phyloP scores from a whole-genome alignment of 352 stramenopile genomes.

The Plasmopara muralis region DNA sequence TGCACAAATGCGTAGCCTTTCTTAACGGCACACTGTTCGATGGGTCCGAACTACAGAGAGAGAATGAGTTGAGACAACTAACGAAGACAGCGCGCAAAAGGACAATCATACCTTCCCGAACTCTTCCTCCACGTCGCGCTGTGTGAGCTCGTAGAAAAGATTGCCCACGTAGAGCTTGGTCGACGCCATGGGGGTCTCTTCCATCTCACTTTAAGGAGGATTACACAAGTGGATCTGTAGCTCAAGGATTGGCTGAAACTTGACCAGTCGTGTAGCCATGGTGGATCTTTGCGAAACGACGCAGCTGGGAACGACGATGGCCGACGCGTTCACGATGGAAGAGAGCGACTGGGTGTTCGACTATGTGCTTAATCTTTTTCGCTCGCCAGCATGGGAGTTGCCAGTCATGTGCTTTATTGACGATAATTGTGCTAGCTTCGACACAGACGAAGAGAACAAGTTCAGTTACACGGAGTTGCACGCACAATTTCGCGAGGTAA shows the following conservation, averaged over 20 bases:
- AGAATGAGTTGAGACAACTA: background rate
- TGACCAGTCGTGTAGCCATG: conserved; percentile 16
- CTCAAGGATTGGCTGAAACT: conserved; percentile 4
- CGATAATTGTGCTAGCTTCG: no score
- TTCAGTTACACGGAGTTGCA: conserved; percentile 9
- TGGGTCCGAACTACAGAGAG: conserved; percentile 37
- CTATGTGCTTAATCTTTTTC: no score
- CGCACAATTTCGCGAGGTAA: conserved; percentile 69
- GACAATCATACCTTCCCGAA: conserved; percentile 31
- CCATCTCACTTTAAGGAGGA: conserved; percentile 5
- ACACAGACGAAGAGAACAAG: no score
- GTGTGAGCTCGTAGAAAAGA: conserved; percentile 43
- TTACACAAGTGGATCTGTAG: conserved; percentile 13
- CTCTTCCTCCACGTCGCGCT: conserved; percentile 37
- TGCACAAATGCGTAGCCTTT: conserved; percentile 54
- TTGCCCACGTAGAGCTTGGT: conserved; percentile 70
- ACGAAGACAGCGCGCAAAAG: background rate
- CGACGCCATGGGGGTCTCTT: conserved; percentile 25
- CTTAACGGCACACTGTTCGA: conserved; percentile 48
- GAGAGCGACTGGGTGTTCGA: no score
- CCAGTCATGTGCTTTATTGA: no score
- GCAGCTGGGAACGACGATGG: conserved; percentile 6
- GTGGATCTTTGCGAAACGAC: conserved; percentile 29
- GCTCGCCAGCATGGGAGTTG: no score
- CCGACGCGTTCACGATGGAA: no score